Percentiles rank a stretch among this genome's conserved stretches.
Evolutionary conservation across 208 protist species (phyloP).

Genomic region (Endotrypanum monterogeii): DNA sequence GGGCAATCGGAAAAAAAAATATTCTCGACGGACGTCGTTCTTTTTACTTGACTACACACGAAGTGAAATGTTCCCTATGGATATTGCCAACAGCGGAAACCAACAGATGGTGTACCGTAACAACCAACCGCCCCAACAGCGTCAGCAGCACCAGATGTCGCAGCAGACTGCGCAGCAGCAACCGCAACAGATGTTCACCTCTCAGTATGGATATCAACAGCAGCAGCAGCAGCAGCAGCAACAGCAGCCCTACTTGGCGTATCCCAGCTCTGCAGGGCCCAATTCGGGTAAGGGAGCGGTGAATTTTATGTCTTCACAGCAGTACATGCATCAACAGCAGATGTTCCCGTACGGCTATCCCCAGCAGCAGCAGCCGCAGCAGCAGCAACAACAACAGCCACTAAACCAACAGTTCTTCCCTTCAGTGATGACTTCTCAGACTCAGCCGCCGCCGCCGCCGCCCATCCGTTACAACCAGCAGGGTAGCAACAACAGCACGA

Average conservation of each 20-base stretch:
- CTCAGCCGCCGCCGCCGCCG: conserved; percentile 7
- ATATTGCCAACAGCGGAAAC: conserved; percentile 35
- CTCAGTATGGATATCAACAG: conserved; percentile 22
- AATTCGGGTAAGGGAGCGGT: conserved; percentile 17
- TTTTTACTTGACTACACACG: not conserved
- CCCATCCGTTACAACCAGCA: conserved; percentile 28
- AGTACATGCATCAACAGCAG: conserved; percentile 31
- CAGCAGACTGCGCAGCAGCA: conserved; percentile 20
- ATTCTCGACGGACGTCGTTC: not conserved
- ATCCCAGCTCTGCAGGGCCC: conserved; percentile 12
- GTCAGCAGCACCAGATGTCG: conserved; percentile 20
- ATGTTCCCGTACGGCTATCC: conserved; percentile 38
- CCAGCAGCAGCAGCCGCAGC: conserved; percentile 11
- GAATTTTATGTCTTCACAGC: conserved; percentile 21
- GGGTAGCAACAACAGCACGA: conserved; percentile 31
- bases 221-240: conserved; percentile 15
- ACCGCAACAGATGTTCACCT: conserved; percentile 9
- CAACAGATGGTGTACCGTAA: conserved; percentile 40
- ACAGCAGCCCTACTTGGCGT: conserved; percentile 25
- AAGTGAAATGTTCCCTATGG: conserved; percentile 34
- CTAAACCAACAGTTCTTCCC: conserved; percentile 17
- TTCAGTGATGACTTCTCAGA: conserved; percentile 9
- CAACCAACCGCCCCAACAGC: conserved; percentile 24
- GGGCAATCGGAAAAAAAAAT: not conserved
- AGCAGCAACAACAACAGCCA: not conserved